These are phyloP conservation scores for Sordaria brevicollis DNA, from an alignment of 495 filamentous ascomycete species.

Conservation along the genomic window DNA sequence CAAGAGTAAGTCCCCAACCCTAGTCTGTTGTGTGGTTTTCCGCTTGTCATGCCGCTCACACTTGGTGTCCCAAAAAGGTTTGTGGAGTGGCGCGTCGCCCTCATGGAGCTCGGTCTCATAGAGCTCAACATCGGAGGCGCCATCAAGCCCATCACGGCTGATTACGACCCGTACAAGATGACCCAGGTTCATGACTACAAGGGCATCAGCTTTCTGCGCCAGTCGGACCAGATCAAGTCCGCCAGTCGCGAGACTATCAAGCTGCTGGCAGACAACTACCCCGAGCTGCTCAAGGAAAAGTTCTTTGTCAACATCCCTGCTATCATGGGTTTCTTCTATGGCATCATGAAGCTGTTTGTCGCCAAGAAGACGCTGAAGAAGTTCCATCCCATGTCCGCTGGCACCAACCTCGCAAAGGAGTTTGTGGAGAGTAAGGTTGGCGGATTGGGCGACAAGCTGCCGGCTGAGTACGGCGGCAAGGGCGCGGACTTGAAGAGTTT, in stretches of 20 bases:
- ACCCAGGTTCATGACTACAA: constrained; percentile 88
- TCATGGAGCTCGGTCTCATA: constrained; percentile 73
- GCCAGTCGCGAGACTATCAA: constrained; percentile 70
- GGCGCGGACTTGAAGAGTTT: constrained; percentile 35
- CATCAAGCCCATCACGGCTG: constrained; percentile 61
- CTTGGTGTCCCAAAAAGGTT: constrained; percentile 43
- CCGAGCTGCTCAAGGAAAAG: constrained; percentile 76
- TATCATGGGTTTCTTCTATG: constrained; percentile 81
- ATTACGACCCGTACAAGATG: constrained; percentile 76
- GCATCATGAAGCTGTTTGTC: constrained; percentile 67
- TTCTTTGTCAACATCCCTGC: constrained; percentile 87
- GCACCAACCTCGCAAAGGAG: constrained; percentile 55
- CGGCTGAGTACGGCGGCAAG: constrained; percentile 68
- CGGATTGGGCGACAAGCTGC: constrained; percentile 45
- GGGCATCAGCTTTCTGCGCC: constrained; percentile 67
- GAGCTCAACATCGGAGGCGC: constrained; percentile 57
- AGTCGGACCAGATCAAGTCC: constrained; percentile 55
- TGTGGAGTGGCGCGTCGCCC: constrained; percentile 71
- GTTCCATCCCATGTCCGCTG: constrained; percentile 72
- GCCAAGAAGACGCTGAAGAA: constrained; percentile 73
- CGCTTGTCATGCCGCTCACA: background rate
- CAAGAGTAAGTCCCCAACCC: constrained; percentile 50
- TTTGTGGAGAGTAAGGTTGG: constrained; percentile 37
- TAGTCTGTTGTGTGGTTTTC: background rate
- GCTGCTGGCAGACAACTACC: constrained; percentile 67